A percentile compares a stretch with the other conserved stretches of the same genome.
Conservation (phyloP, 2,329 filamentous ascomycete species). For the Xylariaceae sp. region DNA sequence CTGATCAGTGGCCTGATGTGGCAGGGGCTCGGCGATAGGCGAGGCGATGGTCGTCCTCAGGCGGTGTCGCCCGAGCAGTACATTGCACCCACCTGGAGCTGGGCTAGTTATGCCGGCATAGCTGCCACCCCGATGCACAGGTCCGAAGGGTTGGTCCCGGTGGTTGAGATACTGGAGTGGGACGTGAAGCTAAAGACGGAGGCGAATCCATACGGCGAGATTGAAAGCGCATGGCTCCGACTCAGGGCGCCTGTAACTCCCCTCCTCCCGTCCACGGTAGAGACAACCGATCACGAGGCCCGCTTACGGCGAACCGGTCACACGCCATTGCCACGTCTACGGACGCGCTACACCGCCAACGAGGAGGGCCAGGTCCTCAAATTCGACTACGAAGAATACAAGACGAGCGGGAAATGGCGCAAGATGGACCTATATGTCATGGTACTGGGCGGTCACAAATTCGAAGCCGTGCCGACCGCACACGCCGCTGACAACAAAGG, state of each 20-base stretch:
- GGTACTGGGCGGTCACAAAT: neutral
- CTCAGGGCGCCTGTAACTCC: constrained; percentile 10
- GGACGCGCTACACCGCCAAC: neutral
- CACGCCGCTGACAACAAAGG: neutral
- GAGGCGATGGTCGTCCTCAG: too few species aligned
- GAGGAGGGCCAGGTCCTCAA: neutral
- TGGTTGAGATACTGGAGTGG: constrained; percentile 12
- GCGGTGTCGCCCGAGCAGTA: constrained; percentile 7
- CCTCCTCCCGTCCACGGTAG: neutral
- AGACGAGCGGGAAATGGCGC: neutral
- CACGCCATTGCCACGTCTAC: neutral
- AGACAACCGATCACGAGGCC: neutral
- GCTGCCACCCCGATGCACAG: neutral
- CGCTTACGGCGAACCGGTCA: neutral
- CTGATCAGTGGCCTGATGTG: constrained; percentile 14
- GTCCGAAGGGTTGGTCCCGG: neutral
- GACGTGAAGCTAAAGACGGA: constrained; percentile 8
- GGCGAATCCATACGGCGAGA: constrained; percentile 15
- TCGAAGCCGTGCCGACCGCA: too few species aligned
- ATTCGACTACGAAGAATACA: neutral
- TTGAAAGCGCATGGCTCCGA: constrained; percentile 14
- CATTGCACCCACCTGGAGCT: constrained; percentile 20
- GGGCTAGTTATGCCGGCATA: constrained; percentile 16
- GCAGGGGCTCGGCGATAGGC: constrained; percentile 5
- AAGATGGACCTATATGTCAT: neutral